These are phyloP conservation scores for Pseudocercospora ulei DNA, from an alignment of 2,329 filamentous ascomycete species.

Conservation along the genomic window DNA sequence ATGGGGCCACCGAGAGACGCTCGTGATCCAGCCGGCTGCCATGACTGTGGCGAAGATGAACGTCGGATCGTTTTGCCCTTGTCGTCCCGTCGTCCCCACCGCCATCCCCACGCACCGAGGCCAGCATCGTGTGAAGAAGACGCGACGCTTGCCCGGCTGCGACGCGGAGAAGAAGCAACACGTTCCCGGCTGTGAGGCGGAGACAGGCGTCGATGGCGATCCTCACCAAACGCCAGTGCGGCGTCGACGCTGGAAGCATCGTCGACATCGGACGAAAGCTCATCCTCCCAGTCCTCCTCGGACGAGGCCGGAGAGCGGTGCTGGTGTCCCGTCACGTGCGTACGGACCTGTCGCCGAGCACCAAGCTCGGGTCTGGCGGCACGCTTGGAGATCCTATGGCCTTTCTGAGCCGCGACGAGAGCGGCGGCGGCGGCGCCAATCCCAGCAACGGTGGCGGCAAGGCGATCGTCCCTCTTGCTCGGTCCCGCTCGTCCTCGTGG, in stretches of 20 bases:
- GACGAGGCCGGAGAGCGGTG: constrained; percentile 29
- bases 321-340: constrained; percentile 12
- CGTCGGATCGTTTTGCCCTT: constrained; percentile 33
- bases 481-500: constrained; percentile 26
- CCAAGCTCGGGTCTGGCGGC: constrained; percentile 27
- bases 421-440: constrained; percentile 44
- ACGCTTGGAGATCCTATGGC: constrained; percentile 25
- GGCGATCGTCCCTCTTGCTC: constrained; percentile 39
- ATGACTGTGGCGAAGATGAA: constrained; percentile 16
- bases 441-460: constrained; percentile 41
- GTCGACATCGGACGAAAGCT: constrained; percentile 44
- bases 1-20: constrained; percentile 32
- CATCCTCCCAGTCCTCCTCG: constrained; percentile 52
- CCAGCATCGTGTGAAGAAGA: constrained; percentile 45
- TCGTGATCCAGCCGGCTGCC: constrained; percentile 21
- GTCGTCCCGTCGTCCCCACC: constrained; percentile 46
- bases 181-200: constrained; percentile 45
- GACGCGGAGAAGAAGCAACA: constrained; percentile 33
- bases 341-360: constrained; percentile 17
- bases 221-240: constrained; percentile 53
- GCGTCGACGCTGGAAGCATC: constrained; percentile 48
- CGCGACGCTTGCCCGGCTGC: constrained; percentile 46
- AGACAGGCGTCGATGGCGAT: constrained; percentile 32
- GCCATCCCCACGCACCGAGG: constrained; percentile 49
- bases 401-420: constrained; percentile 39